Percentiles rank a stretch among this genome's conserved stretches.
Evolutionary conservation across 2,329 filamentous ascomycete genomes (phyloP).

Genomic region (Colletotrichum orbiculare): DNA sequence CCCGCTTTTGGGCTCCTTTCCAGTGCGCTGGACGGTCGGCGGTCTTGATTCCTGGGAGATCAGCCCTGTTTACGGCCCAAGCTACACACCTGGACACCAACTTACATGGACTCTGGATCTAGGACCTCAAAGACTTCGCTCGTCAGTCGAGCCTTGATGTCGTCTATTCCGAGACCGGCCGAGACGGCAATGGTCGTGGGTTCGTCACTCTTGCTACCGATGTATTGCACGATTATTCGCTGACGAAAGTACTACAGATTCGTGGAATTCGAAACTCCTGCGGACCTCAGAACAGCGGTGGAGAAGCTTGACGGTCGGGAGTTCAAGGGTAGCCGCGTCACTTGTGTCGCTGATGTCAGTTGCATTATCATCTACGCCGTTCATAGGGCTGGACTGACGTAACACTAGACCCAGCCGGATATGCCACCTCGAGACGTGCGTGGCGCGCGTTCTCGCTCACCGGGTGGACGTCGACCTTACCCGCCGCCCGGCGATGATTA

Average conservation of each 20-base stretch:
- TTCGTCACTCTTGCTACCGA: slow-evolving; percentile 59
- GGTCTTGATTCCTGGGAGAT: slow-evolving; percentile 22
- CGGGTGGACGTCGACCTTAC: slow-evolving; percentile 72
- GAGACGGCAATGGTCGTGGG: slow-evolving; percentile 93
- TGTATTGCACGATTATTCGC: not conserved
- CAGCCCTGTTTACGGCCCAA: slow-evolving; percentile 29
- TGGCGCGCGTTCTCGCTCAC: slow-evolving; percentile 81
- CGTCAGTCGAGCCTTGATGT: slow-evolving; percentile 97
- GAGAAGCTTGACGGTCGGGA: slow-evolving; percentile 94
- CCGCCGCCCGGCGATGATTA: slow-evolving; percentile 80
- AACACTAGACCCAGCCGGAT: slow-evolving; percentile 79
- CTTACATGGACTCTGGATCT: slow-evolving; percentile 85
- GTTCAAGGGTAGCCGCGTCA: slow-evolving; percentile 90
- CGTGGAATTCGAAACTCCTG: slow-evolving; percentile 95
- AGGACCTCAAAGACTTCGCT: slow-evolving; percentile 99
- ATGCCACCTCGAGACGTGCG: slow-evolving; percentile 74
- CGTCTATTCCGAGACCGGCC: slow-evolving; percentile 95
- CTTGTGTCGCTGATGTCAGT: slow-evolving; percentile 88
- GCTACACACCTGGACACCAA: slow-evolving; percentile 53
- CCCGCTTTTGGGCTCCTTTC: slow-evolving; percentile 2
- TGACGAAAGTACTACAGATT: slow-evolving; percentile 68
- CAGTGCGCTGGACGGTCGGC: slow-evolving; percentile 15
- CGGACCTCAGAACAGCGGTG: slow-evolving; percentile 88
- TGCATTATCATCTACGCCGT: not conserved
- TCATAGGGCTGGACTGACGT: slow-evolving; percentile 10